These are phyloP conservation scores for Termitomyces heimii DNA, from an alignment of 768 basidiomycete species.

Conservation along the genomic window DNA sequence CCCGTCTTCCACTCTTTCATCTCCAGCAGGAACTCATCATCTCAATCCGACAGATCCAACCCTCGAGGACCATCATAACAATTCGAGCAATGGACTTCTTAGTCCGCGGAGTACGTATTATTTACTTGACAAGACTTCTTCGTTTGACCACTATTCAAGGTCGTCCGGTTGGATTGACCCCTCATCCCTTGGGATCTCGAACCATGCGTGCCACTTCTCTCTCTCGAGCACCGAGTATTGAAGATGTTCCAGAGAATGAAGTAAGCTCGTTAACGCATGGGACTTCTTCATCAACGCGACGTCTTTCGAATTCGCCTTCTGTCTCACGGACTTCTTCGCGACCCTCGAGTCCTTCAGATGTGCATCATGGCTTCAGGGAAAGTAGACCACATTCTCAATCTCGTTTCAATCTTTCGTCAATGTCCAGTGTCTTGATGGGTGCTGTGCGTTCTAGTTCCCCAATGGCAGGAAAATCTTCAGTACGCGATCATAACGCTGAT, in stretches of 20 bases:
- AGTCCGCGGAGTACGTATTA: conserved; percentile 14
- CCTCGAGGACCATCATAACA: conserved; percentile 33
- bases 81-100: conserved; percentile 23
- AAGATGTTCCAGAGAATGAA: conserved; percentile 32
- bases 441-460: conserved; percentile 47
- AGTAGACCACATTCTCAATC: conserved; percentile 28
- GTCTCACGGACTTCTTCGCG: conserved; percentile 8
- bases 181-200: conserved; percentile 14
- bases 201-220: conserved; percentile 20
- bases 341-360: conserved; percentile 6
- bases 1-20: conserved; percentile 15
- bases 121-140: background rate
- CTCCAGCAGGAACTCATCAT: conserved; percentile 4
- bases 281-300: conserved; percentile 1
- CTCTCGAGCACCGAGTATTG: conserved; percentile 35
- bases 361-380: background rate
- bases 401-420: conserved; percentile 47
- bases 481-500: conserved; percentile 14
- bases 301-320: conserved; percentile 3
- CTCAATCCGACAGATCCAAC: conserved; percentile 21
- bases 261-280: conserved; percentile 11
- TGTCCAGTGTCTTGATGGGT: conserved; percentile 43
- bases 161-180: conserved; percentile 2
- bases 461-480: conserved; percentile 8
- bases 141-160: conserved; percentile 4